phyloP scores from a whole-genome alignment of 169 alveolate genomes.

The Cyclospora cayetanensis region DNA sequence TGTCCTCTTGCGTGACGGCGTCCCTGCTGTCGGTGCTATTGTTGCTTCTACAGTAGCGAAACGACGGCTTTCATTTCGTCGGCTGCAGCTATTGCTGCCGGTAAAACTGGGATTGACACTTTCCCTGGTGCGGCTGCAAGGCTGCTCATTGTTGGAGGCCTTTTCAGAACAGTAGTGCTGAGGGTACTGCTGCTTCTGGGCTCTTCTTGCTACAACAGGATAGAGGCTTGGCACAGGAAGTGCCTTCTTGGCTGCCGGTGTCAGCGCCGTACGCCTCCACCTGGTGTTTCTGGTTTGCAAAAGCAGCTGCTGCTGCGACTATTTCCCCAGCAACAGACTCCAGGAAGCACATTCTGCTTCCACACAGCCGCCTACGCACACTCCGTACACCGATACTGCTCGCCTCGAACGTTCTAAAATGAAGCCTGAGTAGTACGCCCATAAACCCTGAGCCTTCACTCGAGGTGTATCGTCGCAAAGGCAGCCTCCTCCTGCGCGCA shows the following conservation, averaged over 20 bases:
- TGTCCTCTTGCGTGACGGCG: neutral
- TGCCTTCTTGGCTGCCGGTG: neutral
- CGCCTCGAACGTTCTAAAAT: no score
- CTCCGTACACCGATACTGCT: no score
- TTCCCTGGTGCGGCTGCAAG: neutral
- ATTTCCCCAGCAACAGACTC: neutral
- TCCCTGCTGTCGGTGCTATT: neutral
- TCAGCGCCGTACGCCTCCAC: neutral
- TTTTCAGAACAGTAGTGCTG: neutral
- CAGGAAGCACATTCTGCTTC: neutral
- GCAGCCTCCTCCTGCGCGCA: no score
- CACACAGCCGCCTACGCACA: neutral
- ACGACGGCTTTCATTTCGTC: neutral
- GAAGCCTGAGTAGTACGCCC: slow-evolving; percentile 69
- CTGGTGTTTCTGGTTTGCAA: neutral
- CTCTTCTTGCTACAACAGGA: neutral
- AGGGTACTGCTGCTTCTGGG: neutral
- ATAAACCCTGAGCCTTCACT: neutral
- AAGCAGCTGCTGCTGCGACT: neutral
- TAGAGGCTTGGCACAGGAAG: neutral
- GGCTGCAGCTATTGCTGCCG: slow-evolving; percentile 3
- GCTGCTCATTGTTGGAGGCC: neutral
- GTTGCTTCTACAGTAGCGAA: slow-evolving; percentile 30
- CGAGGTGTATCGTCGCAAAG: neutral
- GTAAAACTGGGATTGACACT: neutral